These are phyloP conservation scores for Xylaria castorea DNA, from an alignment of 495 filamentous ascomycete genomes.

Conservation along the genomic window DNA sequence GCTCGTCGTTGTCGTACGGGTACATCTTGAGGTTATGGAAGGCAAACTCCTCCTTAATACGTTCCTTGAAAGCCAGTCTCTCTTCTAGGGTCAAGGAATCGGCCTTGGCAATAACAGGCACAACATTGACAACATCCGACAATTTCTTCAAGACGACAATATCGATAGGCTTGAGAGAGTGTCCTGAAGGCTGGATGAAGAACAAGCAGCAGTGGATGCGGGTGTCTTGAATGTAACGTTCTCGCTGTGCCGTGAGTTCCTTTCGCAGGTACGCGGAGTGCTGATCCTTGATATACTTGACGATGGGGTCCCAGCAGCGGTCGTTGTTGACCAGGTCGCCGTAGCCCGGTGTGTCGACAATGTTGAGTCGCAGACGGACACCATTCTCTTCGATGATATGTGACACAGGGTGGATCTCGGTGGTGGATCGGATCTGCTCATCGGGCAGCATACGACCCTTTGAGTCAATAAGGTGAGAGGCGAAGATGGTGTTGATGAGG, in stretches of 20 bases:
- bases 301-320: constrained; percentile 98
- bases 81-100: constrained; percentile 97
- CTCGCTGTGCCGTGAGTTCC: constrained; percentile 98
- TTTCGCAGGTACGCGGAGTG: constrained; percentile 99
- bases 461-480: constrained; percentile 97
- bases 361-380: constrained; percentile 93
- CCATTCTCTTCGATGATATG: constrained; percentile 99
- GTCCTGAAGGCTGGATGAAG: constrained; percentile 98
- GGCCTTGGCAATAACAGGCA: constrained; percentile 98
- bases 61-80: constrained; percentile 93
- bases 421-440: constrained; percentile 92
- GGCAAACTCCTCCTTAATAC: constrained; percentile 98
- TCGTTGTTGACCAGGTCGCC: constrained; percentile 99
- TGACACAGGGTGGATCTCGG: constrained; percentile 95
- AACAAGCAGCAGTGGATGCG: constrained; percentile 99
- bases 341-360: constrained; percentile 97
- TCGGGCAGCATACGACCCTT: constrained; percentile 92
- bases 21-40: constrained; percentile 99
- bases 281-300: constrained; percentile 99
- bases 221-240: constrained; percentile 98
- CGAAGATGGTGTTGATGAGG: constrained; percentile 99
- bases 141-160: constrained; percentile 99
- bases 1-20: constrained; percentile 98
- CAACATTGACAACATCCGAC: constrained; percentile 98
- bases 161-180: constrained; percentile 98